Base-by-base conservation (phyloP, 2,329 filamentous ascomycete species). In the Byssothecium circinans region DNA sequence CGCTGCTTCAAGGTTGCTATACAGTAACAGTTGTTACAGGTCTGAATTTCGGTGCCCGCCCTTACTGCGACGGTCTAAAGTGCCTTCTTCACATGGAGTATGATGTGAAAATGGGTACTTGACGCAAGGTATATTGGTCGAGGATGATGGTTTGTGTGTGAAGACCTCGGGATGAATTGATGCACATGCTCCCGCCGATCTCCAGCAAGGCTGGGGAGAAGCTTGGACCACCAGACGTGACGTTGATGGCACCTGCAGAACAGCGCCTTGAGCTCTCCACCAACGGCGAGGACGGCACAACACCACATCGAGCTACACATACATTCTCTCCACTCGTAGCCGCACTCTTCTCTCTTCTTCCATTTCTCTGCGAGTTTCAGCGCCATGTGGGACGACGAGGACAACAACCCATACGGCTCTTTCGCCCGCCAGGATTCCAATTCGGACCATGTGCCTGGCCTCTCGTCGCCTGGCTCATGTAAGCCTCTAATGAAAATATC, bases 361-460 rank as follows among this genome's bases (percentile, higher is more conserved):
- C n/a, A 11, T 29, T n/a, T 29, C 2, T 22, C 22, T 8, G 18
- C 3, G 11, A 29, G 20, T 4, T 7, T 37, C 40, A 32, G 38
- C 60, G 50, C 62, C 60, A 97, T 97, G 92, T 97, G 92, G 92
- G 95, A 96, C 81, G 91, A 97, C 78, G 92, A 97, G 76, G 90
- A 97, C 69, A 97, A 97, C 75, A 97, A 97, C 71, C 92, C 92
- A 4, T 96, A 97, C 68, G 91, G 91, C 64, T 92, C 89, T 72
- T 96, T 95, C 76, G 89, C 94, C 71, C 87, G 88, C 62, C 85
- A 89, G 63, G 89, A 95, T 72, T 89, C 88, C 53, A 84, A 87
- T 69, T 80, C 84, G 37, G 89, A 86, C 22, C 86, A 86, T 25
- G 73, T 47, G 20, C 64, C 64, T 70, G 75, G 53, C 61, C 70